Evolutionary conservation across 176 grass and related monocot species (phyloP).

Genomic region (Phoenix roebelenii): DNA sequence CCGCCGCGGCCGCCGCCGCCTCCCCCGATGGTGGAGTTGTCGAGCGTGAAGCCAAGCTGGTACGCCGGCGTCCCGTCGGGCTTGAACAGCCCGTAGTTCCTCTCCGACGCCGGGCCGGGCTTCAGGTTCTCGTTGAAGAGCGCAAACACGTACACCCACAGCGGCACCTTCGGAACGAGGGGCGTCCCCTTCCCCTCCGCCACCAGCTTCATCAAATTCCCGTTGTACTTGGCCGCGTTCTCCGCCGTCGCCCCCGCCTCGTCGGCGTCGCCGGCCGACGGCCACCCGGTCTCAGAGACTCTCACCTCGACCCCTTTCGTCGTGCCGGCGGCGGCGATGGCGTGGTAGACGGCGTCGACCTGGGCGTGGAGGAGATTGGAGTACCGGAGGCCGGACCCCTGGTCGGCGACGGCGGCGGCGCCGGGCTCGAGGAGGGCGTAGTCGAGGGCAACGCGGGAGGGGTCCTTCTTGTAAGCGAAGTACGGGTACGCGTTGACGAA

Average conservation of each 20-base stretch:
- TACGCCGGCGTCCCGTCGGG: conserved; percentile 4
- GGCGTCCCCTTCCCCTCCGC: conserved; percentile 1
- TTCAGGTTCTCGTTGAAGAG: conserved; percentile 10
- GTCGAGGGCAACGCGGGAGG: conserved; percentile 22
- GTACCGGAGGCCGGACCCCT: conserved; percentile 33
- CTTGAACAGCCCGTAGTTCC: conserved; percentile 13
- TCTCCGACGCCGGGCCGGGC: conserved; percentile 3
- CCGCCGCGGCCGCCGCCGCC: neutral
- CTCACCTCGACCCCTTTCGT: conserved; percentile 45
- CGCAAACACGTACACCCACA: conserved; percentile 3
- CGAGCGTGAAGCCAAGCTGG: neutral
- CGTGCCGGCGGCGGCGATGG: conserved; percentile 45
- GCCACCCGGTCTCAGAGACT: conserved; percentile 67
- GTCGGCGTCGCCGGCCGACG: conserved; percentile 42
- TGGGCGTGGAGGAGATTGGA: conserved; percentile 49
- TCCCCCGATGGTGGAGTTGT: no score
- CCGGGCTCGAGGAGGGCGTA: conserved; percentile 49
- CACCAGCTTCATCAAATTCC: neutral
- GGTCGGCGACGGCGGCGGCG: neutral
- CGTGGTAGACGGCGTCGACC: conserved; percentile 63
- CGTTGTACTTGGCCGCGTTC: conserved; percentile 6
- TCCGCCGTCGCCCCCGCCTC: conserved; percentile 36
- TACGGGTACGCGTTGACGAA: no score
- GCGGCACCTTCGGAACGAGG: neutral
- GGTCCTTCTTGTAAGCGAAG: no score